Evolutionary conservation across 1,139 yeast genomes (phyloP).

Genomic region (Magnusiomyces tetraspermus): DNA sequence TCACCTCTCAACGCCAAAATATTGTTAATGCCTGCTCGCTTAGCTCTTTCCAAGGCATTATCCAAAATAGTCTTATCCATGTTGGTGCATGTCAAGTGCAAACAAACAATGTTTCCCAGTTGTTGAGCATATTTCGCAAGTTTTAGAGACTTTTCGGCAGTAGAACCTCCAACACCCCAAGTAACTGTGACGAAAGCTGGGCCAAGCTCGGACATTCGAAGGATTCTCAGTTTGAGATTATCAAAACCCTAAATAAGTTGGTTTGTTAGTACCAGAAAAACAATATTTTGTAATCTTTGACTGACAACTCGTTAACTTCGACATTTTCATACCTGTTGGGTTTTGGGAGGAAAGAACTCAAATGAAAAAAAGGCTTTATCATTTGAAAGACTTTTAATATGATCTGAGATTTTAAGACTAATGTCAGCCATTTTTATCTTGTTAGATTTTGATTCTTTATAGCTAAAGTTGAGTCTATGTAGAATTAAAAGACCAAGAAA

Average conservation of each 20-base stretch:
- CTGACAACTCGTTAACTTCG: no score
- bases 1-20: constrained; percentile 92
- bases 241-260: constrained; percentile 48
- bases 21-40: constrained; percentile 65
- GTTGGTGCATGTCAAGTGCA: constrained; percentile 94
- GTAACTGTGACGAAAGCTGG: constrained; percentile 89
- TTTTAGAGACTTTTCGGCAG: constrained; percentile 77
- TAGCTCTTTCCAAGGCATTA: constrained; percentile 66
- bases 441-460: no score
- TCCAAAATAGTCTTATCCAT: constrained; percentile 72
- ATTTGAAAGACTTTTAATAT: not conserved
- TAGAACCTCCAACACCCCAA: constrained; percentile 99
- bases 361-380: constrained; percentile 55
- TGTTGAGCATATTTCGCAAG: constrained; percentile 71
- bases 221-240: constrained; percentile 74
- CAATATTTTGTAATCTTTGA: no score
- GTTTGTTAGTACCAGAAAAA: no score
- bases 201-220: constrained; percentile 78
- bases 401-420: not conserved
- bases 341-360: constrained; percentile 96
- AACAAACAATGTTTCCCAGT: constrained; percentile 72
- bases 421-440: not conserved
- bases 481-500: no score
- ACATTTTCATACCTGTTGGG: constrained; percentile 43
- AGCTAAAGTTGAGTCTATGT: no score